phyloP scores from a whole-genome alignment of 177 flowering plant species.

The Telopea speciosissima region DNA sequence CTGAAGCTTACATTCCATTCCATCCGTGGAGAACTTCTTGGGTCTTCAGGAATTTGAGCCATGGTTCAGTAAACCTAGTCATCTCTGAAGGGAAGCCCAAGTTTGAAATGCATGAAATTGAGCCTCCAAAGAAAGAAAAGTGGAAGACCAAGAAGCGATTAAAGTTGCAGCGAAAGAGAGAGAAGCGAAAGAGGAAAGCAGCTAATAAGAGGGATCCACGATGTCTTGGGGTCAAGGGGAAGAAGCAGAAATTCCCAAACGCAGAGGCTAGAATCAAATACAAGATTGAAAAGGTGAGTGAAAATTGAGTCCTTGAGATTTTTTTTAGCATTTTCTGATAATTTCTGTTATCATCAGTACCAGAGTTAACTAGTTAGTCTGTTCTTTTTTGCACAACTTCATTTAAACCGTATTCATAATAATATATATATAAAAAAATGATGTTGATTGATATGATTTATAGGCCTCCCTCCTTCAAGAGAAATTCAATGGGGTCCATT shows the following conservation, averaged over 20 bases:
- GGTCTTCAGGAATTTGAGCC: slow-evolving; percentile 42
- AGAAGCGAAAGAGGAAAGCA: slow-evolving; percentile 60
- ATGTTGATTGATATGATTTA: too few relatives aligned
- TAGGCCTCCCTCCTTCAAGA: too few relatives aligned
- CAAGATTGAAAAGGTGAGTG: slow-evolving; percentile 72
- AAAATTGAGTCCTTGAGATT: not conserved
- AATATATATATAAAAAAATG: too few relatives aligned
- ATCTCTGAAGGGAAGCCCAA: slow-evolving; percentile 66
- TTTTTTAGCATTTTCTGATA: not conserved
- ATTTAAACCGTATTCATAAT: too few relatives aligned
- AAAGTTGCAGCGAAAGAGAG: slow-evolving; percentile 63
- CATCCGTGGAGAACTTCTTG: slow-evolving; percentile 23
- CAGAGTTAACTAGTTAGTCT: too few relatives aligned
- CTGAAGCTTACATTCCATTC: slow-evolving; percentile 1
- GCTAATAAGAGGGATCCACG: slow-evolving; percentile 85
- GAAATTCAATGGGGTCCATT: too few relatives aligned
- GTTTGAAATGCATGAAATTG: slow-evolving; percentile 62
- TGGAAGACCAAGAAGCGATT: slow-evolving; percentile 74
- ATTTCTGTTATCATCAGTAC: too few relatives aligned
- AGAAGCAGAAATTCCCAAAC: slow-evolving; percentile 56
- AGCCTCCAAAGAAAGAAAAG: slow-evolving; percentile 72
- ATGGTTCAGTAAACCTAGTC: slow-evolving; percentile 59
- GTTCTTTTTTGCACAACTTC: too few relatives aligned
- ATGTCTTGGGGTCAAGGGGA: slow-evolving; percentile 52
- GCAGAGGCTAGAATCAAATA: slow-evolving; percentile 65